Base-by-base conservation (phyloP, 1,139 yeast species). In the Yarrowia galli region DNA sequence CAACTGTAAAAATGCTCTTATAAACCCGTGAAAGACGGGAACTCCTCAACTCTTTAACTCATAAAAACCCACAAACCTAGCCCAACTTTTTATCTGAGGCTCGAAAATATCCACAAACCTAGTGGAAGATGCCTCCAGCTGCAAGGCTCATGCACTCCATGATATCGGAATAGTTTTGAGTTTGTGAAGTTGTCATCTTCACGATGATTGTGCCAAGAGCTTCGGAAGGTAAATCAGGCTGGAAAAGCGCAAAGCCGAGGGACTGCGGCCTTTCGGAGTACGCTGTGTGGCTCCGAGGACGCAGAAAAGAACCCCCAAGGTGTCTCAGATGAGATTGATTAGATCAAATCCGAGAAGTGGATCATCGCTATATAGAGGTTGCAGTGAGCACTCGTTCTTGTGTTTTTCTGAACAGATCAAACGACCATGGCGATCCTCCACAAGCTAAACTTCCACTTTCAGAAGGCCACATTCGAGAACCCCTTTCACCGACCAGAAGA, bases 281-380 rank as follows among this genome's bases (percentile, higher is more conserved):
- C 20, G 54, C 40, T 40, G 56, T 49, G 35, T 18, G 56, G 16
- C 12, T 23, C 3, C 7, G 12, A 6, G 3, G 16, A 22, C 6
- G 58, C 56, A 15, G 13, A 6, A 18, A 32, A 22, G 4, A 12
- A 40, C 61, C 61, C 4, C 61, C 61, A 54, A 40, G 61, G 61
- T 54, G 61, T 54, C 28, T 54, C 46, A n/a, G 61, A 54, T 54
- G 61, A n/a, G 61, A 54, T 54, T 54, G 61, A 54, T 54, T 54
- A 54, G 61, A 54, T 54, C 16, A 40, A 25, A 23, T n/a, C 22
- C 25, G 28, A 43, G 28, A 13, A 13, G 16, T 5, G 38, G 25
- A 15, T 25, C n/a, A 2, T 16, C 45, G 7, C 2, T 53, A 53
- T 53, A 53, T 38, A 38, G 45, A 23, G 45, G n/a, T n/a, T n/a